Base-by-base conservation (phyloP, 106 monocot species). In the Dendrobium catenatum region DNA sequence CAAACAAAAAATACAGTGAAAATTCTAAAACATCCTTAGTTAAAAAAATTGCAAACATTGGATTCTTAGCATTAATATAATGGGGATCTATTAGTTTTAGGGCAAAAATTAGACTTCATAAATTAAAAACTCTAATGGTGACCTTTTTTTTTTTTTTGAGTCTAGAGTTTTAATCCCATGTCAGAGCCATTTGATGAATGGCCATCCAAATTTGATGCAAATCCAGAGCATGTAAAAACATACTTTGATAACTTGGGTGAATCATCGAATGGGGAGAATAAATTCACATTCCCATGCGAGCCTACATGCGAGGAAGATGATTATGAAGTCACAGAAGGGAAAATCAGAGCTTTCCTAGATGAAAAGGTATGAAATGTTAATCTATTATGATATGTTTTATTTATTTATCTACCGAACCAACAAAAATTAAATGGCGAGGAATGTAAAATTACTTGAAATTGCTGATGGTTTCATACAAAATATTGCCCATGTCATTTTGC, bases 131-230 rank as follows among this genome's bases (percentile, higher is more conserved):
- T 42, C 4, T 77, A 40, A 31, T 66, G 55, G 20, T n/a, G 49
- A 26, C 80, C 33, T 68, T 19, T 33, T 24, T 74, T 79, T 42
- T 81, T 74, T 79, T 42, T 5, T 80, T 81, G 77, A 15, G 54
- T 76, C 18, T 77, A 97, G 96, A 97, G 96, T 80, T 94, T 89
- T 77, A 97, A 97, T 84, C 92, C 90, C 31, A 89, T 92, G 89
- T 90, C 89, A 5, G 96, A 97, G 55, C 94, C 94, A 18, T 85
- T 92, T 72, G 94, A 95, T 84, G 87, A 89, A 20, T 92, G 90
- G 92, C 64, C 89, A 78, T 82, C 82, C 83, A 90, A 94, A 76
- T 88, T 92, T 79, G 85, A 90, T 37, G 41, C 48, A 56, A 90
- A 88, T 68, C 82, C 88, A 82, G 90, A 87, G 49, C 66, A 81